Evolutionary conservation across 805 yeast genomes (phyloP).

Genomic region (Yarrowia osloensis): DNA sequence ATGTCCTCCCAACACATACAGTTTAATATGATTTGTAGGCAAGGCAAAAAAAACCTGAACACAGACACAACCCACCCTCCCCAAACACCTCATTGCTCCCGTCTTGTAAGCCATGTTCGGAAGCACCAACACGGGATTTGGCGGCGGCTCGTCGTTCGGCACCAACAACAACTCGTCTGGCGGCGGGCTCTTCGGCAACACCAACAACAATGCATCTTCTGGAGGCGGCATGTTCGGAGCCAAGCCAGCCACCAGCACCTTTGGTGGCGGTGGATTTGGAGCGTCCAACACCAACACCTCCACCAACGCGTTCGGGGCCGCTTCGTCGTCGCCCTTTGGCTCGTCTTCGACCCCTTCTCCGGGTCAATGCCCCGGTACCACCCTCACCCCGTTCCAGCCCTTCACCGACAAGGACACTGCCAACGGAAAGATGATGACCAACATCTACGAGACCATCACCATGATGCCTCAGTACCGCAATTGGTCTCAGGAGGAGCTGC

Average conservation of each 20-base stretch:
- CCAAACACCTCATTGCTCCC: not conserved
- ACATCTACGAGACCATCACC: slow-evolving; percentile 69
- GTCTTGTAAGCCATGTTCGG: slow-evolving; percentile 29
- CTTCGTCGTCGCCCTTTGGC: slow-evolving; percentile 41
- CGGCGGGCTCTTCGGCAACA: slow-evolving; percentile 31
- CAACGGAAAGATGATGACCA: slow-evolving; percentile 40
- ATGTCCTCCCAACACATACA: slow-evolving; percentile 14
- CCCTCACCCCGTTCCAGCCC: slow-evolving; percentile 67
- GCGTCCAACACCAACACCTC: slow-evolving; percentile 37
- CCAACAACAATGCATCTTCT: slow-evolving; percentile 32
- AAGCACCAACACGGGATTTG: slow-evolving; percentile 19
- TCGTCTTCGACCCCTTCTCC: slow-evolving; percentile 39
- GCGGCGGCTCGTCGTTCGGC: slow-evolving; percentile 26
- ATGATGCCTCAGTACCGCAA: slow-evolving; percentile 89
- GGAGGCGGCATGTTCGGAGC: slow-evolving; percentile 36
- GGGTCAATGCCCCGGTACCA: slow-evolving; percentile 62
- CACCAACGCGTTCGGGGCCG: slow-evolving; percentile 2
- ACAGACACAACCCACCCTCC: not conserved
- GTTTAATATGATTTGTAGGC: not conserved
- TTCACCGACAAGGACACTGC: slow-evolving; percentile 69
- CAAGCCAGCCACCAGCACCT: slow-evolving; percentile 32
- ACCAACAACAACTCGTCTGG: slow-evolving; percentile 20
- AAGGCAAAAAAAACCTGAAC: not conserved
- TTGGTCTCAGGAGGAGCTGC: slow-evolving; percentile 78
- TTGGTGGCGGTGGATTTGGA: slow-evolving; percentile 36